Base-by-base conservation (phyloP, 1,284 basidiomycete genomes). In the Coniophora puteana region DNA sequence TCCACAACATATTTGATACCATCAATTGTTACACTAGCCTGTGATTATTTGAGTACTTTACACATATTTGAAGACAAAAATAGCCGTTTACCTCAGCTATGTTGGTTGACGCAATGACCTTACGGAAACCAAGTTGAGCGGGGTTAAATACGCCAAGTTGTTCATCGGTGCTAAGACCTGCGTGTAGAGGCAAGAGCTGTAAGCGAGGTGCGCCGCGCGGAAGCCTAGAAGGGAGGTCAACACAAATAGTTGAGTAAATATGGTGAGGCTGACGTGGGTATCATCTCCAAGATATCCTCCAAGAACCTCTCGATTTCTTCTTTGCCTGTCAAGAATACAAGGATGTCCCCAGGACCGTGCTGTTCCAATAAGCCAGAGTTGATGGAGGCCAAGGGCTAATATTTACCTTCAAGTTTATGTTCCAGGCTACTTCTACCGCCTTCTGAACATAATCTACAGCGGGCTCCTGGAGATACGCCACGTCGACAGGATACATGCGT, bases 1-100 rank as follows among this genome's bases (percentile, higher is more conserved):
- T 99, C 95, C 4, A 99, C 76, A n/a, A 99, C 94, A 57, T 85
- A 98, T 51, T 85, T 86, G 49, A 99, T 85, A 1, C 93, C 93
- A 36, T 97, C 92, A 44, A 99, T 96, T 0, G 95, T 99, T 12
- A 99, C 88, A 61, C 91, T 94, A 16, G 95, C 88, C 86, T 89
- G 43, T 44, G 16, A 34, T 29, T 43, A 12, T n/a, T 38, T 16
- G 20, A 18, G 5, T 11, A 31, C 28, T 18, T 17, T 32, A 32
- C 23, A 20, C 37, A 25, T 43, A 3, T 6, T 30, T 12, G 20
- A 17, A 13, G 12, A 10, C 7, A 39, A 8, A 16, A 24, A 10
- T 28, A 27, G 5, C 14, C 14, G 44, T 66, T 23, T 50, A 84
- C 91, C 67, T 99, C 96, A 13, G 96, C 95, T 38, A 98, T 94